These are phyloP conservation scores for Mycena rosella DNA, from an alignment of 768 basidiomycete genomes.

Conservation along the genomic window DNA sequence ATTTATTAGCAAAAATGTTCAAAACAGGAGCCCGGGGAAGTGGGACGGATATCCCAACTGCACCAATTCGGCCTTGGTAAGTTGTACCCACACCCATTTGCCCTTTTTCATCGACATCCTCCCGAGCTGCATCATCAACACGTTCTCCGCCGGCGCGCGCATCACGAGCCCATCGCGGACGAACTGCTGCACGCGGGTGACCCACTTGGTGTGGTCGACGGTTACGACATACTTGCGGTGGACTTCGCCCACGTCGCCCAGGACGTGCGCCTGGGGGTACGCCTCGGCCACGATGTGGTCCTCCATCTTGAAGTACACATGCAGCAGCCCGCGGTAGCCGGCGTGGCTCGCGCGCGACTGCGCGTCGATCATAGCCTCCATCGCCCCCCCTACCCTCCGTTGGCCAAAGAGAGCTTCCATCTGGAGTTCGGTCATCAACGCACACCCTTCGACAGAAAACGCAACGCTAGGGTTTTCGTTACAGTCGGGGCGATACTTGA, in stretches of 20 bases:
- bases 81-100: slow-evolving; percentile 32
- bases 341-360: neutral
- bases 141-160: neutral
- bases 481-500: slow-evolving; percentile 29
- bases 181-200: slow-evolving; percentile 19
- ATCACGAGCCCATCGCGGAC: slow-evolving; percentile 30
- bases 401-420: neutral
- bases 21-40: slow-evolving; percentile 20
- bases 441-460: slow-evolving; percentile 1
- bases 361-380: neutral
- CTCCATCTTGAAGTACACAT: slow-evolving; percentile 26
- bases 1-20: neutral
- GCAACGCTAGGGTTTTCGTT: slow-evolving; percentile 26
- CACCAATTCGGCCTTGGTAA: slow-evolving; percentile 16
- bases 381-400: too few relatives aligned
- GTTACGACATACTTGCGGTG: neutral
- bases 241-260: neutral
- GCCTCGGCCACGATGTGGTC: slow-evolving; percentile 16
- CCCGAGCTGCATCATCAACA: slow-evolving; percentile 23
- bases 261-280: slow-evolving; percentile 9
- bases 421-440: neutral
- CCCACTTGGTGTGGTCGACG: slow-evolving; percentile 27
- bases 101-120: slow-evolving; percentile 28
- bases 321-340: slow-evolving; percentile 19
- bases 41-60: slow-evolving; percentile 20